Base-by-base conservation (phyloP, 2,329 filamentous ascomycete genomes). In the Teratosphaeria zuluensis region DNA sequence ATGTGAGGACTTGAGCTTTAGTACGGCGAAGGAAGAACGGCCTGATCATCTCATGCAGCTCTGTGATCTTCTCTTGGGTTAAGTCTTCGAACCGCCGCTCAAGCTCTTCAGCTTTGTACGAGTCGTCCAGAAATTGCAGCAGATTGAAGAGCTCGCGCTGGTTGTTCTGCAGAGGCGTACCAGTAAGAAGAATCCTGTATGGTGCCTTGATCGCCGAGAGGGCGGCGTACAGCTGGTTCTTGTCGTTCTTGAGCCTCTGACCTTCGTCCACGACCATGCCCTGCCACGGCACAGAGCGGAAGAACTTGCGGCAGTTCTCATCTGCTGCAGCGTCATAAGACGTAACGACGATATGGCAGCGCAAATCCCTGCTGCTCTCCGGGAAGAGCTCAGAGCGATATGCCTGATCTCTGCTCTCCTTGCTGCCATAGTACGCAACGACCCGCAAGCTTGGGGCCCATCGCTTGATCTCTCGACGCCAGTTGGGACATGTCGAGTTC, bases 401-500 rank as follows among this genome's bases (percentile, higher is more conserved):
- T 0, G 90, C 87, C 60, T 95, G 82, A 42, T 89, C 84, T 64
- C 94, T 88, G 16, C 91, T 81, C 54, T 82, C 80, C 55, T 80
- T 81, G 16, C 87, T 87, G 53, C 94, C 94, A 70, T 95, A 95
- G 70, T 94, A 97, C 0, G 91, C 87, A n/a, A 96, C 91, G 6
- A 95, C 91, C 51, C 91, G 85, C 38, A 97, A 76, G 6, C 83
- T 84, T 1, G 92, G 92, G 0, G 88, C 86, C 92, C 92, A 99
- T 65, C 89, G 86, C 76, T 95, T 95, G 72, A 97, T 90, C 71
- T 99, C 94, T 54, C 92, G 86, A 5, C 92, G 88, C 92, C 94
- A 99, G 71, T 99, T 99, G n/a, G 91, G 84, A 72, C 91, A 95
- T 0, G 94, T 99, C 0, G 92, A 87, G 69, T 97, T 97, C 0